These are phyloP conservation scores for Cadophora luteo-olivacea DNA, from an alignment of 2,329 filamentous ascomycete genomes.

Conservation along the genomic window DNA sequence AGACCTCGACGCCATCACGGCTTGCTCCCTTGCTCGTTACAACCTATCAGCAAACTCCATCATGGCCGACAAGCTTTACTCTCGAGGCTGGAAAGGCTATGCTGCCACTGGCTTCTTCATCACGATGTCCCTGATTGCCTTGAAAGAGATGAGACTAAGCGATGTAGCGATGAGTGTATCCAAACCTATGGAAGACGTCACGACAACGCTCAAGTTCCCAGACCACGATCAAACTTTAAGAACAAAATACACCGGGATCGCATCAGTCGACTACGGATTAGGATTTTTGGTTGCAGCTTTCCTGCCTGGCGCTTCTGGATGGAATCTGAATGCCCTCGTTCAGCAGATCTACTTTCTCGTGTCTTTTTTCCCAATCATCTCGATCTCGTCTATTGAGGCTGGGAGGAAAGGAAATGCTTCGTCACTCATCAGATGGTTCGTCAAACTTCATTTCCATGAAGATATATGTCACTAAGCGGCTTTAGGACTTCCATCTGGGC, in stretches of 20 bases:
- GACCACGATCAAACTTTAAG: background rate
- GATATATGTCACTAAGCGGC: background rate
- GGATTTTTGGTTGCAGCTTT: slow-evolving; percentile 1
- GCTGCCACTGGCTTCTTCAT: background rate
- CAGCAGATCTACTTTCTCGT: slow-evolving; percentile 10
- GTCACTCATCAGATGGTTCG: background rate
- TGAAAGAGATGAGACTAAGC: slow-evolving; percentile 9
- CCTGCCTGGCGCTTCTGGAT: slow-evolving; percentile 1
- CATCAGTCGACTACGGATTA: background rate
- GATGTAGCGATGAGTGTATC: background rate
- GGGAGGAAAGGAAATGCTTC: slow-evolving; percentile 9
- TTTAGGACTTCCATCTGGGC: slow-evolving; percentile 7
- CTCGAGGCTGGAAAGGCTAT: background rate
- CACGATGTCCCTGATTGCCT: background rate
- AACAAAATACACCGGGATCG: background rate
- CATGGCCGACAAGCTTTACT: background rate
- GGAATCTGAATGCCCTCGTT: background rate
- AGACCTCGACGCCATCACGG: background rate
- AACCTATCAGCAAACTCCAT: background rate
- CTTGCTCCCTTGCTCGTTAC: background rate
- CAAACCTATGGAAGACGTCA: background rate
- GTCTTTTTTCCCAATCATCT: slow-evolving; percentile 1
- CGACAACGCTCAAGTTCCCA: background rate
- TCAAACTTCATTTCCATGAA: too few species aligned
- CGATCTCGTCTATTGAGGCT: slow-evolving; percentile 8